Conservation (phyloP, 768 basidiomycete species). For the Pisolithus albus region DNA sequence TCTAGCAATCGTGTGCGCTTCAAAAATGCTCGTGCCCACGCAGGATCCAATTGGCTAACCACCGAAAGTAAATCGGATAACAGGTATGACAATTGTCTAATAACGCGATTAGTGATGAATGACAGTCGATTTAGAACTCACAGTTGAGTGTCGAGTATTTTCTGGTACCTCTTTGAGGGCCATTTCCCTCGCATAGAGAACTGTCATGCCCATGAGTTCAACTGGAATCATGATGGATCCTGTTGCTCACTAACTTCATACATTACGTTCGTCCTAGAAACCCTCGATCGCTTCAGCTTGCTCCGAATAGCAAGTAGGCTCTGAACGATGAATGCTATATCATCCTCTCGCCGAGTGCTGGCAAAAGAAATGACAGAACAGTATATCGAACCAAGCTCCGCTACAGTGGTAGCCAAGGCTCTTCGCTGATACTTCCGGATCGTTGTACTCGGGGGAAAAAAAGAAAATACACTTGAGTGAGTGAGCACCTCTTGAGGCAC, state of each 20-base stretch:
- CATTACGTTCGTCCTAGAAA: conserved; percentile 49
- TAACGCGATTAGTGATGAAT: background rate
- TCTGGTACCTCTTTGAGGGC: conserved; percentile 75
- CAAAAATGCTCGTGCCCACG: conserved; percentile 74
- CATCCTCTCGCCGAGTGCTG: conserved; percentile 43
- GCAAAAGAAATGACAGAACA: conserved; percentile 74
- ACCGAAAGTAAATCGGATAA: conserved; percentile 72
- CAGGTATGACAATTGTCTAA: conserved; percentile 60
- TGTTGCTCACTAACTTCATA: conserved; percentile 49
- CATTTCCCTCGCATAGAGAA: conserved; percentile 72
- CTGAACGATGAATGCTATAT: conserved; percentile 50
- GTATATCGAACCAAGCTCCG: conserved; percentile 64
- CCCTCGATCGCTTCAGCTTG: conserved; percentile 60
- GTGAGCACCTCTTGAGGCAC: conserved; percentile 1
- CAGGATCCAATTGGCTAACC: conserved; percentile 61
- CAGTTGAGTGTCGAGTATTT: conserved; percentile 62
- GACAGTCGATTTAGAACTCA: conserved; percentile 25
- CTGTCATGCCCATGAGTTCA: conserved; percentile 28
- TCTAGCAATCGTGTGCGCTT: conserved; percentile 70
- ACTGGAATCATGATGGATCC: background rate
- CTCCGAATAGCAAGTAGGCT: conserved; percentile 68
- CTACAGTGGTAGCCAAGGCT: conserved; percentile 59
- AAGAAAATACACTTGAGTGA: conserved; percentile 50
- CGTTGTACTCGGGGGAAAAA: conserved; percentile 68
- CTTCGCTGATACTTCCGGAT: conserved; percentile 68